A percentile compares a stretch with the other conserved stretches of the same genome.
These are phyloP conservation scores for Phytophthora tentaculata DNA, from an alignment of 352 stramenopile genomes.

Conservation along the genomic window DNA sequence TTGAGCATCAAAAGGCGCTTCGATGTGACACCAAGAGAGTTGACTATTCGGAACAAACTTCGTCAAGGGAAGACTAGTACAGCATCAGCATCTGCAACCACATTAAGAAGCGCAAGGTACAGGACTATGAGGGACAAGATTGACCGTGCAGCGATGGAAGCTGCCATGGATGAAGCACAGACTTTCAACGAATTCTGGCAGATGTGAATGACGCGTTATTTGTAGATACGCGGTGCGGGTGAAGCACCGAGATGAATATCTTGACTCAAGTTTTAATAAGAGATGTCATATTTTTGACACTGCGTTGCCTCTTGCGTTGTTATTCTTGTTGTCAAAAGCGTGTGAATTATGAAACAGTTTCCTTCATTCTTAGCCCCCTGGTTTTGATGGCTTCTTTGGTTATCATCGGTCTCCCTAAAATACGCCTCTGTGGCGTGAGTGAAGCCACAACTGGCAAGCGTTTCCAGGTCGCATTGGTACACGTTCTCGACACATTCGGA, in stretches of 20 bases:
- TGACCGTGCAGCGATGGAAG: conserved; percentile 36
- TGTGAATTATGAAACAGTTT: not conserved
- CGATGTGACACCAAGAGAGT: not conserved
- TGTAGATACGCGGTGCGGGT: conserved; percentile 27
- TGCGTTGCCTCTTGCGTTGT: not conserved
- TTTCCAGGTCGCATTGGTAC: conserved; percentile 11
- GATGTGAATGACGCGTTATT: conserved; percentile 31
- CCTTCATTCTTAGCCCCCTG: too few relatives aligned
- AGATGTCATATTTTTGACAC: conserved; percentile 1
- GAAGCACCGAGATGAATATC: conserved; percentile 15
- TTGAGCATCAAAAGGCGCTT: conserved; percentile 8
- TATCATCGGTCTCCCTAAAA: not conserved
- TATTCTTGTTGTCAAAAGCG: not conserved
- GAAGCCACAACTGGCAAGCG: conserved; percentile 3
- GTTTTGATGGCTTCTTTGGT: not conserved
- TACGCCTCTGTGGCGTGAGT: conserved; percentile 3
- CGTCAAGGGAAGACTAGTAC: conserved; percentile 9
- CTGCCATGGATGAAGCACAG: conserved; percentile 39
- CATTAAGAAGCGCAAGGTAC: conserved; percentile 20
- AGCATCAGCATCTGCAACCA: not conserved
- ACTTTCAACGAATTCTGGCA: conserved; percentile 48
- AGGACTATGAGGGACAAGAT: conserved; percentile 34
- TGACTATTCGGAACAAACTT: conserved; percentile 14
- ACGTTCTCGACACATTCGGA: conserved; percentile 4
- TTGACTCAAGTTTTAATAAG: conserved; percentile 22